These are phyloP conservation scores for Aspergillus saccharolyticus DNA, from an alignment of 495 filamentous ascomycete genomes.

Conservation along the genomic window DNA sequence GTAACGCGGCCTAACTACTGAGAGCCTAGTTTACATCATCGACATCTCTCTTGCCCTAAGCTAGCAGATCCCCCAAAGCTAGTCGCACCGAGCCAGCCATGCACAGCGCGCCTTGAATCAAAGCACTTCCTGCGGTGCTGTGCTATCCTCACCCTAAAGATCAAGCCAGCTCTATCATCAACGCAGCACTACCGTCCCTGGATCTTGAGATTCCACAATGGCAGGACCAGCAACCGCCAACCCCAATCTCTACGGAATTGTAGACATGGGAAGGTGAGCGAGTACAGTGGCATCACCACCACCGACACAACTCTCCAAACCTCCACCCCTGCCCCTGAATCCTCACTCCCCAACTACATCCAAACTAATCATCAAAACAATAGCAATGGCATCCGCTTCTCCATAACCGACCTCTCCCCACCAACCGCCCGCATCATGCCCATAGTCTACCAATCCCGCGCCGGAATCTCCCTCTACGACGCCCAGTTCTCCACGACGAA, in stretches of 20 bases:
- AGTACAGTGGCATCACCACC: no score
- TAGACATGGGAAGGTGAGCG: slow-evolving; percentile 68
- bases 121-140: neutral
- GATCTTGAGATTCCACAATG: slow-evolving; percentile 7
- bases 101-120: no score
- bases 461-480: slow-evolving; percentile 80
- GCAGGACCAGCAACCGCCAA: neutral
- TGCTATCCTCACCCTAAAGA: neutral
- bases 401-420: slow-evolving; percentile 70
- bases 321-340: neutral
- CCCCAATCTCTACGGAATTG: slow-evolving; percentile 36
- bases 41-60: neutral
- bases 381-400: slow-evolving; percentile 92
- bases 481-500: slow-evolving; percentile 50
- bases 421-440: slow-evolving; percentile 63
- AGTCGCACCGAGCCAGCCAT: neutral
- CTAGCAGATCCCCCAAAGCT: neutral
- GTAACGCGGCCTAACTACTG: neutral
- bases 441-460: slow-evolving; percentile 70
- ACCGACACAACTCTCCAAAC: slow-evolving; percentile 16
- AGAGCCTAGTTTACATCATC: neutral
- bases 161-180: neutral
- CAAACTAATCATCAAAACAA: neutral
- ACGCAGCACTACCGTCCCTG: no score
- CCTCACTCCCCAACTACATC: neutral